Percentiles rank a stretch among this genome's conserved stretches.
Conservation (phyloP, 495 filamentous ascomycete genomes). For the Talaromyces trachyspermus region DNA sequence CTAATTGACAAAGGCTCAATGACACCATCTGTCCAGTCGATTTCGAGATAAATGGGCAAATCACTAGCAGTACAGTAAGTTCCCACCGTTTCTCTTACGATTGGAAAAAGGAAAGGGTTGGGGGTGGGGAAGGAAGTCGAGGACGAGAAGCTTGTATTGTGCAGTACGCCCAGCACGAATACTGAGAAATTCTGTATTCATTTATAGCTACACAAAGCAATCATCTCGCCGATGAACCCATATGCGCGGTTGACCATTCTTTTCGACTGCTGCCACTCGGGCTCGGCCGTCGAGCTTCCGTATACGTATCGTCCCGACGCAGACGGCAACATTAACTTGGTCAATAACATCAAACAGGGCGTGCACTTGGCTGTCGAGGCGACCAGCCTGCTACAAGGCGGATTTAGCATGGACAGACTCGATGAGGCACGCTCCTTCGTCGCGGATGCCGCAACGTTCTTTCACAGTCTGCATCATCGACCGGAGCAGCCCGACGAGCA, state of each 20-base stretch:
- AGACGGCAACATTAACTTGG: conserved; percentile 45
- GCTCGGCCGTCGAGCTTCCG: conserved; percentile 51
- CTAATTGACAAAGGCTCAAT: conserved; percentile 35
- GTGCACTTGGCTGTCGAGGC: conserved; percentile 39
- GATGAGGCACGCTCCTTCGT: conserved; percentile 46
- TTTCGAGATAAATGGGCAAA: conserved; percentile 42
- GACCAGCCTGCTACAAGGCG: conserved; percentile 41
- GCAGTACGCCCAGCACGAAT: no score
- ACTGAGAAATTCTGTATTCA: background rate
- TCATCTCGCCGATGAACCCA: conserved; percentile 46
- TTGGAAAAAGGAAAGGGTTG: background rate
- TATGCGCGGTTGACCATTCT: conserved; percentile 46
- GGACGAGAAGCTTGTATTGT: no score
- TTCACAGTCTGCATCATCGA: conserved; percentile 40
- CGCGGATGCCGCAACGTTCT: conserved; percentile 48
- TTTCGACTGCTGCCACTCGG: conserved; percentile 59
- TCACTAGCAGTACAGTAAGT: conserved; percentile 38
- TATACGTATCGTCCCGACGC: conserved; percentile 50
- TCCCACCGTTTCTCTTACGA: conserved; percentile 81
- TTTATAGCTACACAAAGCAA: conserved; percentile 39
- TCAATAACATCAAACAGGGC: conserved; percentile 49
- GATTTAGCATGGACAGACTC: conserved; percentile 40
- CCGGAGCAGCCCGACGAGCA: conserved; percentile 34
- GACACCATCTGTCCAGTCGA: conserved; percentile 53
- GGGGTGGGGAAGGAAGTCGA: no score